Conservation (phyloP, 805 yeast genomes). For the Cyberlindnera maclurae region DNA sequence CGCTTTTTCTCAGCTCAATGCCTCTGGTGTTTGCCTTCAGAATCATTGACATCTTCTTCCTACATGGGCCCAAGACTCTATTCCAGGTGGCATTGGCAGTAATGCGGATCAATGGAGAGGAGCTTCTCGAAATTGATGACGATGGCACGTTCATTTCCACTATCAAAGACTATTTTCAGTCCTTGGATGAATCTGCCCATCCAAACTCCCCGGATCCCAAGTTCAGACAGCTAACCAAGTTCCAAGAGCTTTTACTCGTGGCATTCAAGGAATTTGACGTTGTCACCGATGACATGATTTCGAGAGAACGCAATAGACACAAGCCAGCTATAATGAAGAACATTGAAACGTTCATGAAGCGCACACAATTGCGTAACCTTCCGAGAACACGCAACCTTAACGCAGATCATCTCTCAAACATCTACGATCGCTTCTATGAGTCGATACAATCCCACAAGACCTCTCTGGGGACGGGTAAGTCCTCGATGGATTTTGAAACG, state of each 20-base stretch:
- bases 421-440: conserved; percentile 80
- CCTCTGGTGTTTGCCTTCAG: conserved; percentile 91
- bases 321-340: conserved; percentile 76
- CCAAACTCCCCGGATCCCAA: conserved; percentile 62
- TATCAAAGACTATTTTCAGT: conserved; percentile 72
- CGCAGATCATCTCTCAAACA: conserved; percentile 52
- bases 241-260: conserved; percentile 84
- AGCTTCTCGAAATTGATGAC: conserved; percentile 69
- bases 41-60: conserved; percentile 81
- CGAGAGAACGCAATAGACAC: conserved; percentile 59
- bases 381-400: conserved; percentile 63
- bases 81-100: conserved; percentile 93
- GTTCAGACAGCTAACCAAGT: conserved; percentile 64
- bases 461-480: conserved; percentile 43
- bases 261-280: conserved; percentile 87
- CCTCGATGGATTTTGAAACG: conserved; percentile 68
- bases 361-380: conserved; percentile 83
- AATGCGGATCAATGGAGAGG: conserved; percentile 83
- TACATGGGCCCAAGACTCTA: conserved; percentile 81
- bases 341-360: conserved; percentile 83
- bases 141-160: conserved; percentile 89
- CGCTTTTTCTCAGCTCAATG: conserved; percentile 86
- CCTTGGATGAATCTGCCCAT: conserved; percentile 72
- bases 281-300: conserved; percentile 68
- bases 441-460: conserved; percentile 62